These are phyloP conservation scores for Didymella sp. DNA, from an alignment of 2,329 filamentous ascomycete species.

Conservation along the genomic window DNA sequence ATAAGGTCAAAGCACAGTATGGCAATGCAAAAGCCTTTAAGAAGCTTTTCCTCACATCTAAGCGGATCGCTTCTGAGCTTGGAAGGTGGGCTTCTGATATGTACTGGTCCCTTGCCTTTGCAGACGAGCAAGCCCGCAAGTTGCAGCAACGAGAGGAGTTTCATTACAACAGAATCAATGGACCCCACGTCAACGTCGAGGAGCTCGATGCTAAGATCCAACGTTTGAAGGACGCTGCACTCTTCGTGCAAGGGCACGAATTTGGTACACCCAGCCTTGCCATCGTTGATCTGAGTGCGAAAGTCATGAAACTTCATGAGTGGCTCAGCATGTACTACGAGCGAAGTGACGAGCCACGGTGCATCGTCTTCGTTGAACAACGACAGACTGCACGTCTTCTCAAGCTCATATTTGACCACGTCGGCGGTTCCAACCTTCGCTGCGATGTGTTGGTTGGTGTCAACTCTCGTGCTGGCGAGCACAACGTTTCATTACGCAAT, in stretches of 20 bases:
- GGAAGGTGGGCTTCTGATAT: constrained; percentile 86
- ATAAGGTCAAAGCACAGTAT: constrained; percentile 61
- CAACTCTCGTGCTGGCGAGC: constrained; percentile 60
- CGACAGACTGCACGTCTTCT: constrained; percentile 79
- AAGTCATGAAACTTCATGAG: constrained; percentile 69
- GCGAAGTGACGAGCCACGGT: constrained; percentile 65
- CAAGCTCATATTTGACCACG: constrained; percentile 67
- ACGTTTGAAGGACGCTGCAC: constrained; percentile 65
- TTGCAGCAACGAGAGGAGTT: constrained; percentile 64
- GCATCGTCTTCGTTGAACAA: constrained; percentile 87
- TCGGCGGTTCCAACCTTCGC: constrained; percentile 66
- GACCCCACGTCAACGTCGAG: constrained; percentile 35
- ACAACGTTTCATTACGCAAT: constrained; percentile 71
- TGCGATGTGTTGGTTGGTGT: constrained; percentile 71
- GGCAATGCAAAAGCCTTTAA: constrained; percentile 61
- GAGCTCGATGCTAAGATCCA: constrained; percentile 61
- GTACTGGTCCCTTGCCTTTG: constrained; percentile 76
- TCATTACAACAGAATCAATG: constrained; percentile 39
- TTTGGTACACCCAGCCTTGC: constrained; percentile 53
- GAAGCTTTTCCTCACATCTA: constrained; percentile 66
- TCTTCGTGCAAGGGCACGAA: constrained; percentile 61
- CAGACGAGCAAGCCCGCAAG: constrained; percentile 66
- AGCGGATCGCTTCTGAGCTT: constrained; percentile 68
- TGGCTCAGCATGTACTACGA: constrained; percentile 71
- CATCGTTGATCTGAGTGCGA: constrained; percentile 68